A percentile compares a stretch with the other conserved stretches of the same genome.
Conservation (phyloP, 1,139 yeast genomes). For the Geotrichum reessii region DNA sequence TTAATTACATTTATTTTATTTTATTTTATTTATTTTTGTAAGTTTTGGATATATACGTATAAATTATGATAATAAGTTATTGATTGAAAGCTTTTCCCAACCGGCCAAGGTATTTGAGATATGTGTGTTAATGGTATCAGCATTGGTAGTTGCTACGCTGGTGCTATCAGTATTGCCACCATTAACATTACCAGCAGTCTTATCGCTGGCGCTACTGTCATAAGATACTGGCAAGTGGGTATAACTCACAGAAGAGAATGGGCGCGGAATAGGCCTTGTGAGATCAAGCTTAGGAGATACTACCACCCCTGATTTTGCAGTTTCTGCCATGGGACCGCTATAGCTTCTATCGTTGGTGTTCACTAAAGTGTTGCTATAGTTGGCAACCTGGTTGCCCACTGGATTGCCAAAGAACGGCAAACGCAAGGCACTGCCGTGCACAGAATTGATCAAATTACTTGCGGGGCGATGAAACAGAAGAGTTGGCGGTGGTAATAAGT, state of each 20-base stretch:
- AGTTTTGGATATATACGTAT: not conserved
- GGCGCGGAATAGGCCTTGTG: not conserved
- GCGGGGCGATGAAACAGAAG: not conserved
- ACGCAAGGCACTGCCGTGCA: not conserved
- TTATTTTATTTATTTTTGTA: not conserved
- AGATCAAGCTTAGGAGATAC: not conserved
- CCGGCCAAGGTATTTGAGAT: not conserved
- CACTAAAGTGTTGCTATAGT: not conserved
- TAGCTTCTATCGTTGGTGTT: not conserved
- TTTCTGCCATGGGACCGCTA: not conserved
- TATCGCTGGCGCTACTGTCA: not conserved
- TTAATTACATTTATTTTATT: not conserved
- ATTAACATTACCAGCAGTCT: not conserved
- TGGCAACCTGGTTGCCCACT: not conserved
- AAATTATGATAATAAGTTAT: not conserved
- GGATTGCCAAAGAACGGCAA: not conserved
- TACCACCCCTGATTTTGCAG: not conserved
- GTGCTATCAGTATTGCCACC: not conserved
- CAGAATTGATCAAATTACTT: not conserved
- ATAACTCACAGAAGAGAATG: not conserved
- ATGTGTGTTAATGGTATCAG: not conserved
- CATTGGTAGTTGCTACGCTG: not conserved
- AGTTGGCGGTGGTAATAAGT: not conserved
- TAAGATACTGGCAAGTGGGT: not conserved
- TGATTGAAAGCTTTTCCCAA: not conserved